Evolutionary conservation across 805 yeast genomes (phyloP).

Genomic region (Candida alai): DNA sequence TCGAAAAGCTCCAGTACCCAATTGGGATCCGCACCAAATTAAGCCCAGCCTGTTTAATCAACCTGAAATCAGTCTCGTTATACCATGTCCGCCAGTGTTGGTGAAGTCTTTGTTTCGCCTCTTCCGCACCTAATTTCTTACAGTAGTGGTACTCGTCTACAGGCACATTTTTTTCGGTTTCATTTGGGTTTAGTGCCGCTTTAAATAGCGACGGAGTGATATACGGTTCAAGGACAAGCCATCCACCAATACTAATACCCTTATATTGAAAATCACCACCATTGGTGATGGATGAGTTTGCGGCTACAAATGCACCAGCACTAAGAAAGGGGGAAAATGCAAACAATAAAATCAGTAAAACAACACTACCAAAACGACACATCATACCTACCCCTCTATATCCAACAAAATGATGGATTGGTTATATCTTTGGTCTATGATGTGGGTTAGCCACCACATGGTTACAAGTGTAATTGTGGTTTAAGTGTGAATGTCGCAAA

Average conservation of each 20-base stretch:
- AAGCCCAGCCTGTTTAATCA: slow-evolving; percentile 51
- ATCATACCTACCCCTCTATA: too few relatives aligned
- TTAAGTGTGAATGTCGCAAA: too few relatives aligned
- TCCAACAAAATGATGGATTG: too few relatives aligned
- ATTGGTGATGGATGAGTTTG: too few relatives aligned
- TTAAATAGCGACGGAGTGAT: slow-evolving; percentile 62
- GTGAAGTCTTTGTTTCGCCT: slow-evolving; percentile 40
- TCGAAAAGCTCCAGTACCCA: slow-evolving; percentile 77
- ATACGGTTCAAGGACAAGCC: slow-evolving; percentile 65
- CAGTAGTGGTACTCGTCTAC: slow-evolving; percentile 61
- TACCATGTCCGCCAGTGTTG: slow-evolving; percentile 58
- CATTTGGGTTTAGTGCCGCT: slow-evolving; percentile 14
- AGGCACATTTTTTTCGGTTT: slow-evolving; percentile 33
- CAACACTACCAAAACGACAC: too few relatives aligned
- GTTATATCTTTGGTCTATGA: too few relatives aligned
- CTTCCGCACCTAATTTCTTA: slow-evolving; percentile 43
- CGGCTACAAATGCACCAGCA: too few relatives aligned
- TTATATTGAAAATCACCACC: slow-evolving; percentile 22
- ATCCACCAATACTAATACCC: slow-evolving; percentile 48
- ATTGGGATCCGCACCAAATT: slow-evolving; percentile 73
- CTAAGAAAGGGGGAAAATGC: too few relatives aligned
- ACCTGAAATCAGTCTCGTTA: slow-evolving; percentile 53
- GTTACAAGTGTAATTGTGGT: too few relatives aligned
- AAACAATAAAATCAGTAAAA: too few relatives aligned
- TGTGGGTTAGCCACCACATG: too few relatives aligned